These are phyloP conservation scores for Dipteronia sinensis DNA, from an alignment of 345 rosid species.

Conservation along the genomic window DNA sequence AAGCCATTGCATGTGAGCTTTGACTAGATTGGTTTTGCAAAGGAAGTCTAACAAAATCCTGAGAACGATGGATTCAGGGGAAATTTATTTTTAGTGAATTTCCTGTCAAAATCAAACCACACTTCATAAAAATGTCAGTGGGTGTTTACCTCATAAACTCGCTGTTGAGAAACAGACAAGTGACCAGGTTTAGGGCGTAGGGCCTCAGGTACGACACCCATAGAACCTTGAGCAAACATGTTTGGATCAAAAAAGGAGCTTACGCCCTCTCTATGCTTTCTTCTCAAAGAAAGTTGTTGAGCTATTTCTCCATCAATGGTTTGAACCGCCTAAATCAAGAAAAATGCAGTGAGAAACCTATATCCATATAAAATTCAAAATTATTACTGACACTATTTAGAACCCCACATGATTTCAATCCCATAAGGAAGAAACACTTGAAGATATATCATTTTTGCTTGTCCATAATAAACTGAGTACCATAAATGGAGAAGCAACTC, in stretches of 20 bases:
- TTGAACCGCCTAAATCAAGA: slow-evolving; percentile 69
- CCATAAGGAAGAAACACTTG: not conserved
- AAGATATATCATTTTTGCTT: not conserved
- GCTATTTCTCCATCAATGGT: slow-evolving; percentile 89
- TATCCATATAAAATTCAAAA: slow-evolving; percentile 1
- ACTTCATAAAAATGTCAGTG: slow-evolving; percentile 16
- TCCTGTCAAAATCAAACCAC: slow-evolving; percentile 17
- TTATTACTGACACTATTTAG: not conserved
- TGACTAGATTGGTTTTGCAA: slow-evolving; percentile 91
- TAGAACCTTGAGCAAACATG: slow-evolving; percentile 71
- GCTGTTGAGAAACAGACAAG: slow-evolving; percentile 79
- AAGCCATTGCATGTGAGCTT: slow-evolving; percentile 55
- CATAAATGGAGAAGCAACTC: not conserved
- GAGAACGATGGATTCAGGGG: slow-evolving; percentile 20
- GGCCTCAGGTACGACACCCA: slow-evolving; percentile 80
- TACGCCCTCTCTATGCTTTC: slow-evolving; percentile 86
- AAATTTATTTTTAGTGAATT: slow-evolving; percentile 16
- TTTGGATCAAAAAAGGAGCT: slow-evolving; percentile 70
- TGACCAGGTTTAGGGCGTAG: slow-evolving; percentile 97
- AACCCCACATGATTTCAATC: not conserved
- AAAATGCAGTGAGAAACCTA: not conserved
- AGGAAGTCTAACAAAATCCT: slow-evolving; percentile 98
- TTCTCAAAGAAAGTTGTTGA: slow-evolving; percentile 72
- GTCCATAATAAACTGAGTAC: not conserved
- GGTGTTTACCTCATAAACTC: slow-evolving; percentile 85